Evolutionary conservation across 2,329 filamentous ascomycete genomes (phyloP).

Genomic region (Grosmannia huntii): DNA sequence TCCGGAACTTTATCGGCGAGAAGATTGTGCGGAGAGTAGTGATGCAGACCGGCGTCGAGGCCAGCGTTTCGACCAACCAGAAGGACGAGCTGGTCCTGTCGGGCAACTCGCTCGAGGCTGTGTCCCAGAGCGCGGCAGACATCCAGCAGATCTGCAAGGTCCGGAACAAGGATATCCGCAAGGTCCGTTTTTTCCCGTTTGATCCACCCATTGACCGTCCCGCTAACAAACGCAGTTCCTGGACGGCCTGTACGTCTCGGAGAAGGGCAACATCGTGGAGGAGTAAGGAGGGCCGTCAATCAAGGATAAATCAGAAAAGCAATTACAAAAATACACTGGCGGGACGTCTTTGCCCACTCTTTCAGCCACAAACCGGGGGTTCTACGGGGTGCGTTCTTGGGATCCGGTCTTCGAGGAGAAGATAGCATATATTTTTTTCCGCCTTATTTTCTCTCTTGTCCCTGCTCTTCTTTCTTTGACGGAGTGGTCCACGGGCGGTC

Average conservation of each 20-base stretch:
- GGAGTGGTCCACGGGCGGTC: constrained; percentile 1
- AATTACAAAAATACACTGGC: not conserved
- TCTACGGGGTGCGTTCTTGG: constrained; percentile 2
- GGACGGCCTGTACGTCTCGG: constrained; percentile 99
- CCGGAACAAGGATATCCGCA: constrained; percentile 99
- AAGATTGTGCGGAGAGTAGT: constrained; percentile 91
- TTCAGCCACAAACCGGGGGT: not conserved
- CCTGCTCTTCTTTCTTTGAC: constrained; percentile 1
- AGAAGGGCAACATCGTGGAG: constrained; percentile 89
- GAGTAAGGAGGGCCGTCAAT: constrained; percentile 29
- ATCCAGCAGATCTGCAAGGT: constrained; percentile 99
- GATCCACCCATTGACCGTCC: constrained; percentile 6
- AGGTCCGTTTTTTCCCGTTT: constrained; percentile 38
- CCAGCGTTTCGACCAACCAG: constrained; percentile 78
- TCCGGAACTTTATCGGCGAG: constrained; percentile 99
- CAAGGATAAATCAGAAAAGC: not conserved
- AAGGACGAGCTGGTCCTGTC: constrained; percentile 94
- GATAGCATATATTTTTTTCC: not conserved
- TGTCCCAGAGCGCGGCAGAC: constrained; percentile 96
- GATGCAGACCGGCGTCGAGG: constrained; percentile 83
- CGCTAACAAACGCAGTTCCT: constrained; percentile 59
- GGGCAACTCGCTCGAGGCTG: constrained; percentile 93
- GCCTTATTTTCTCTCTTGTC: not conserved
- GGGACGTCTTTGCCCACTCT: not conserved
- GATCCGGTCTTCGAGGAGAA: constrained; percentile 1